Conservation (phyloP, 2,329 filamentous ascomycete species). For the Apiospora arundinis region DNA sequence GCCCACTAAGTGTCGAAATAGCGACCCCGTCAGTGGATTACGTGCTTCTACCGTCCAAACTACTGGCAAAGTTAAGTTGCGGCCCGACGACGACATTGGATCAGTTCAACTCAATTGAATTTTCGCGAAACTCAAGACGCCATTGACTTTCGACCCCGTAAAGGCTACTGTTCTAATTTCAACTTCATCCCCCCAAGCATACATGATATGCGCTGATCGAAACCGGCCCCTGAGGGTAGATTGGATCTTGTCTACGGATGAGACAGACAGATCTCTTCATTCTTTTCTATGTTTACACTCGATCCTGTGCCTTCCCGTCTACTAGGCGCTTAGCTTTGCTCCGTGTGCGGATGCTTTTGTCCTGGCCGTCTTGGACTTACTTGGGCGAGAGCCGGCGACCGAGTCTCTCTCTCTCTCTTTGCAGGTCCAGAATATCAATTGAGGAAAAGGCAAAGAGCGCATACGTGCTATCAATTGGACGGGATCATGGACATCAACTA, state of each 20-base stretch:
- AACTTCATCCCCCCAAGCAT: slow-evolving; percentile 1
- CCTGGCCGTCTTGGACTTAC: neutral
- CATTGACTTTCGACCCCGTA: slow-evolving; percentile 5
- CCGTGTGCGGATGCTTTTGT: too few relatives aligned
- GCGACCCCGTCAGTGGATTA: neutral
- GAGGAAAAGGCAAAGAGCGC: neutral
- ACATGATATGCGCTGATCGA: slow-evolving; percentile 1
- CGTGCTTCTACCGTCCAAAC: neutral
- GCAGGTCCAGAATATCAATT: neutral
- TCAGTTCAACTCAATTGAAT: too few relatives aligned
- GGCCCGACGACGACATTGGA: neutral
- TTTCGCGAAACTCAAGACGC: slow-evolving; percentile 1
- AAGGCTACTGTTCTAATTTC: slow-evolving; percentile 16
- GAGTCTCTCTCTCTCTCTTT: neutral
- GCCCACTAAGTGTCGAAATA: neutral
- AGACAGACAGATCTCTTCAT: slow-evolving; percentile 1
- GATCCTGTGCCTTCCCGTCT: slow-evolving; percentile 14
- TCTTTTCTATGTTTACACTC: slow-evolving; percentile 1
- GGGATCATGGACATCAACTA: too few relatives aligned
- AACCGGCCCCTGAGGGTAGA: neutral
- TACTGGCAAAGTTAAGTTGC: neutral
- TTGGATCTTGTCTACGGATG: neutral
- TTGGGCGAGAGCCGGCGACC: neutral
- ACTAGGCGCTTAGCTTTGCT: slow-evolving; percentile 2
- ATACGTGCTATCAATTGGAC: neutral